Evolutionary conservation across 805 yeast genomes (phyloP).

Genomic region (Candida maris): DNA sequence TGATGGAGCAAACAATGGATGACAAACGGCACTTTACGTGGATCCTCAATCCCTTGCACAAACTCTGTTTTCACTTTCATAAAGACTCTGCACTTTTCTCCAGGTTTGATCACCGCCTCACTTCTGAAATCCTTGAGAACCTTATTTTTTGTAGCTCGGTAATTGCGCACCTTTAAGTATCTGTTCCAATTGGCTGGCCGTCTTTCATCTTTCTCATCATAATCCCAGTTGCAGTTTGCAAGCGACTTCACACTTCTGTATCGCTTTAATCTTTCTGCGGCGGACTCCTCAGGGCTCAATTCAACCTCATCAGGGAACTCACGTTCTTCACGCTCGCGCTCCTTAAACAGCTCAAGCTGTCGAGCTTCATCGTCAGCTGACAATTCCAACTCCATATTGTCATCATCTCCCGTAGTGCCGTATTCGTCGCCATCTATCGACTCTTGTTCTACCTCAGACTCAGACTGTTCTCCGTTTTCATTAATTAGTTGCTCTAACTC

Average conservation of each 20-base stretch:
- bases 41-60: conserved; percentile 41
- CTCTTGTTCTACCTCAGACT: conserved; percentile 27
- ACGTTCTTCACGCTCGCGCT: conserved; percentile 71
- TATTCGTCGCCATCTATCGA: conserved; percentile 40
- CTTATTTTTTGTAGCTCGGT: conserved; percentile 69
- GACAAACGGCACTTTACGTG: conserved; percentile 48
- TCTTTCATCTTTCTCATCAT: conserved; percentile 72
- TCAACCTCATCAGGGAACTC: conserved; percentile 97
- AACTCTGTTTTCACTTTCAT: conserved; percentile 54
- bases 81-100: conserved; percentile 58
- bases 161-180: conserved; percentile 70
- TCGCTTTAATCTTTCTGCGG: conserved; percentile 65
- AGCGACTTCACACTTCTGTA: conserved; percentile 87
- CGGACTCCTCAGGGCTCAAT: conserved; percentile 70
- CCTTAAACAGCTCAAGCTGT: conserved; percentile 67
- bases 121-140: conserved; percentile 55
- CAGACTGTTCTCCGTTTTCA: conserved; percentile 36
- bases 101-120: conserved; percentile 52
- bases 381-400: conserved; percentile 68
- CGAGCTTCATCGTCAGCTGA: conserved; percentile 79
- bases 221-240: conserved; percentile 81
- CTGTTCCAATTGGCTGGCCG: conserved; percentile 74
- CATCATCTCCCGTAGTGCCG: conserved; percentile 39
- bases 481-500: conserved; percentile 39
- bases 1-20: conserved; percentile 75